Percentiles rank a stretch among this genome's conserved stretches.
These are phyloP conservation scores for Scheffersomyces ergatensis DNA, from an alignment of 805 yeast species.

Conservation along the genomic window DNA sequence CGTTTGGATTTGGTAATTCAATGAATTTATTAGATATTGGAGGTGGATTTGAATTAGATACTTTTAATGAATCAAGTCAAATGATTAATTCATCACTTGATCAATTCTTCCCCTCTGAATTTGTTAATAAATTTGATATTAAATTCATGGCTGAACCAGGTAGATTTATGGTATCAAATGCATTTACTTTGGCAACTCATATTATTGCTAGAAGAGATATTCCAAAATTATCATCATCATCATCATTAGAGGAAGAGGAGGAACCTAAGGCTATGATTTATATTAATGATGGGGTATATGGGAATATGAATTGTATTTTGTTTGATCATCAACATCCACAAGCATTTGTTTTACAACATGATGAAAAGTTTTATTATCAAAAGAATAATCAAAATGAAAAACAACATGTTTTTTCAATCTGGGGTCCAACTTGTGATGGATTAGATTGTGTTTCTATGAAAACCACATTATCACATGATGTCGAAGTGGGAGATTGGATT, in stretches of 20 bases:
- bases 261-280: conserved; percentile 61
- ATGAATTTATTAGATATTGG: conserved; percentile 78
- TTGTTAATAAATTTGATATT: conserved; percentile 22
- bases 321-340: conserved; percentile 86
- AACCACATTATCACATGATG: conserved; percentile 53
- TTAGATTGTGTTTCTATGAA: conserved; percentile 72
- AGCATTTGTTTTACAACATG: conserved; percentile 63
- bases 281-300: conserved; percentile 93
- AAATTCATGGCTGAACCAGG: conserved; percentile 90
- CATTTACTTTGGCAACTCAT: conserved; percentile 80
- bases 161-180: conserved; percentile 79
- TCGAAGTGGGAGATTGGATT: conserved; percentile 88
- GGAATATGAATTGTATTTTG: conserved; percentile 89
- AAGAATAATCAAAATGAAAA: conserved; percentile 7
- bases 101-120: conserved; percentile 52
- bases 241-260: conserved; percentile 15
- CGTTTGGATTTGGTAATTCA: conserved; percentile 18
- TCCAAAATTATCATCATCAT: conserved; percentile 8
- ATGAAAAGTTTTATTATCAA: conserved; percentile 42
- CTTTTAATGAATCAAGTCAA: conserved; percentile 57
- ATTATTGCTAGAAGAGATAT: conserved; percentile 78
- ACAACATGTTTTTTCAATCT: conserved; percentile 57
- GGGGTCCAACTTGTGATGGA: conserved; percentile 99
- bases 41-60: conserved; percentile 78
- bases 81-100: conserved; percentile 57